Conservation (phyloP, 2,329 filamentous ascomycete species). For the Colletotrichum navitas region DNA sequence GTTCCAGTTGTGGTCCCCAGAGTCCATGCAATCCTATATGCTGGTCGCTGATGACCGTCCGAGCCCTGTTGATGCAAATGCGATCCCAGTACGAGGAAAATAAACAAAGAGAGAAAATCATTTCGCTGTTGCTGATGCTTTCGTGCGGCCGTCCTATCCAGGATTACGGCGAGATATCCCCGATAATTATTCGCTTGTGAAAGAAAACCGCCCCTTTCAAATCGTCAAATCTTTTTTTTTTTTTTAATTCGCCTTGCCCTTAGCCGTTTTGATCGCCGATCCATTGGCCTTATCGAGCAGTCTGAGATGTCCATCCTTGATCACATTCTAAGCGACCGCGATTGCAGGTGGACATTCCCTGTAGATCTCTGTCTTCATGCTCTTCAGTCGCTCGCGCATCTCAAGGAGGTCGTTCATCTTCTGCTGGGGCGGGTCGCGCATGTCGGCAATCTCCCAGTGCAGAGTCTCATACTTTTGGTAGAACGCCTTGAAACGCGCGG, state of each 20-base stretch:
- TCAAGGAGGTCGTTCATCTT: slow-evolving; percentile 64
- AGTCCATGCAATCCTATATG: slow-evolving; percentile 40
- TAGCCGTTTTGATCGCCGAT: slow-evolving; percentile 20
- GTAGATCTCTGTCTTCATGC: slow-evolving; percentile 72
- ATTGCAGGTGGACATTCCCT: slow-evolving; percentile 54
- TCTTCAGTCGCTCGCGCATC: slow-evolving; percentile 66
- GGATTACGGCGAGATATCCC: slow-evolving; percentile 34
- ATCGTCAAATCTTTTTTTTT: slow-evolving; percentile 19
- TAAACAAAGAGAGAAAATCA: slow-evolving; percentile 19
- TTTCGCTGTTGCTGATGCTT: slow-evolving; percentile 42
- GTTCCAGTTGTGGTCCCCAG: slow-evolving; percentile 16
- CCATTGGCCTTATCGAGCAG: slow-evolving; percentile 9
- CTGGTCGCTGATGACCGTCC: slow-evolving; percentile 32
- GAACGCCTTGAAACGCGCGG: slow-evolving; percentile 66
- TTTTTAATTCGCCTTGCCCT: slow-evolving; percentile 6
- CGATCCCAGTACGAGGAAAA: slow-evolving; percentile 17
- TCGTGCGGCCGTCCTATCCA: slow-evolving; percentile 38
- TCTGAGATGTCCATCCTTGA: background rate
- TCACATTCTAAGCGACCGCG: slow-evolving; percentile 38
- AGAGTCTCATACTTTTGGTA: slow-evolving; percentile 70
- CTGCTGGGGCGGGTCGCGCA: slow-evolving; percentile 64
- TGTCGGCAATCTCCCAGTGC: slow-evolving; percentile 65
- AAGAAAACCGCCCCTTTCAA: slow-evolving; percentile 12
- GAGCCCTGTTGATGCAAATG: slow-evolving; percentile 35
- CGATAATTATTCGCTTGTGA: slow-evolving; percentile 35